Percentiles rank a stretch among this genome's conserved stretches.
Evolutionary conservation across 2,329 filamentous ascomycete genomes (phyloP).

Genomic region (Claviceps sp.): DNA sequence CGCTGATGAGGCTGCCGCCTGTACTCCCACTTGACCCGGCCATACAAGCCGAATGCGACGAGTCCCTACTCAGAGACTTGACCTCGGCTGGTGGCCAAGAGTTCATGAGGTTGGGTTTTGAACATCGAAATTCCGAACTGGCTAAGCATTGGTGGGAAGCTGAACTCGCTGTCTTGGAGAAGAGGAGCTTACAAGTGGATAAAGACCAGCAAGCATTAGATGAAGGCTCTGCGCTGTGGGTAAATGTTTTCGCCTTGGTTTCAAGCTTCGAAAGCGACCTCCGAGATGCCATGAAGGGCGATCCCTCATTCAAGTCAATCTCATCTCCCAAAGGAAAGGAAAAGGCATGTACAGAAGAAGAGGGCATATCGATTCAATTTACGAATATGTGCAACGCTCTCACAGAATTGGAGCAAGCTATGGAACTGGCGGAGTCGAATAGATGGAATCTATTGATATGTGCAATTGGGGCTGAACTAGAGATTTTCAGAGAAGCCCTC

Average conservation of each 20-base stretch:
- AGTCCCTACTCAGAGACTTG: constrained; percentile 6
- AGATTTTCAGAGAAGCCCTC: constrained; percentile 50
- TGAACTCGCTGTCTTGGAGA: constrained; percentile 43
- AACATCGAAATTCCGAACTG: constrained; percentile 56
- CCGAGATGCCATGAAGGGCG: constrained; percentile 35
- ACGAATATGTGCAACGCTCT: constrained; percentile 44
- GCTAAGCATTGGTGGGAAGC: constrained; percentile 57
- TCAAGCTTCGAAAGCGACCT: constrained; percentile 52
- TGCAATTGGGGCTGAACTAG: constrained; percentile 61
- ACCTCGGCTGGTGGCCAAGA: constrained; percentile 29
- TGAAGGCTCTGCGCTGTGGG: constrained; percentile 55
- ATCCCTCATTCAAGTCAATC: constrained; percentile 7
- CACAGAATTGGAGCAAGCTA: constrained; percentile 36
- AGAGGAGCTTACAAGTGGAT: constrained; percentile 41
- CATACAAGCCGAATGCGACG: constrained; percentile 18
- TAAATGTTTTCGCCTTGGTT: constrained; percentile 44
- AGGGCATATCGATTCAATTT: constrained; percentile 33
- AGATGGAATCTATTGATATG: constrained; percentile 65
- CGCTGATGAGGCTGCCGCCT: constrained; percentile 45
- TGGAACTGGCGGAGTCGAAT: constrained; percentile 42
- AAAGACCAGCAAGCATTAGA: constrained; percentile 52
- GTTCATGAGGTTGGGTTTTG: constrained; percentile 47
- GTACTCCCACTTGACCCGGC: constrained; percentile 38
- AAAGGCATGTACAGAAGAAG: constrained; percentile 19
- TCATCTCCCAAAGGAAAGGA: constrained; percentile 17